Evolutionary conservation across 1,284 basidiomycete genomes (phyloP).

Genomic region (Ceratobasidium sp.): DNA sequence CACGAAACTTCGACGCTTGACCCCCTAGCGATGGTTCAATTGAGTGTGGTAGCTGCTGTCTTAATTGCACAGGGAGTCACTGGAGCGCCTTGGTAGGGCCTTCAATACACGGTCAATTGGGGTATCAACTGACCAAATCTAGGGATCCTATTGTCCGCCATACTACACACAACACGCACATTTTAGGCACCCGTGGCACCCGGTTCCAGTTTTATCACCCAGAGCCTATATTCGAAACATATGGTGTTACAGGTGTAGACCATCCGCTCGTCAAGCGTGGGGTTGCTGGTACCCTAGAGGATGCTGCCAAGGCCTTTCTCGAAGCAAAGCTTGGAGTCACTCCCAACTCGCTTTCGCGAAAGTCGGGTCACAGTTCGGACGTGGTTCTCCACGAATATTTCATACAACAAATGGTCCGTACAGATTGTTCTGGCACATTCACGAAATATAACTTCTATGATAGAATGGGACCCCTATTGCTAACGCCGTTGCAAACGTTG

Average conservation of each 20-base stretch:
- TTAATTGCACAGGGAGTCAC: constrained; percentile 1
- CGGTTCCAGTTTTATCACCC: constrained; percentile 41
- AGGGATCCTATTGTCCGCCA: constrained; percentile 15
- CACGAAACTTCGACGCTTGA: too few species aligned
- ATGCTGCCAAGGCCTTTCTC: constrained; percentile 59
- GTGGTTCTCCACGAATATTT: constrained; percentile 59
- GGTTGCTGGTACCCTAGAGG: constrained; percentile 53
- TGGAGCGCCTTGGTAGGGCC: constrained; percentile 20
- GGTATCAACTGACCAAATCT: not conserved
- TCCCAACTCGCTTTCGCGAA: constrained; percentile 55
- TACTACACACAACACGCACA: constrained; percentile 31
- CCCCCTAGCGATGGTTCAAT: too few species aligned
- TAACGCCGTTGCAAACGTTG: constrained; percentile 66
- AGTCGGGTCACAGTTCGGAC: constrained; percentile 58
- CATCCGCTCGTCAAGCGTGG: constrained; percentile 53
- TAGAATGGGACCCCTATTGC: constrained; percentile 63
- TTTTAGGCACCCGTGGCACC: constrained; percentile 22
- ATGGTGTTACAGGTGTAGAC: constrained; percentile 20
- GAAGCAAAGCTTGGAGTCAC: constrained; percentile 56
- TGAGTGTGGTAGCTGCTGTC: not conserved
- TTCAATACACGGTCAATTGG: too few species aligned
- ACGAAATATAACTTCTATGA: not conserved
- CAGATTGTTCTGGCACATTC: not conserved
- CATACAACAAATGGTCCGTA: constrained; percentile 60
- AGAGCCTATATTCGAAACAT: constrained; percentile 24